These are phyloP conservation scores for Paraphaeosphaeria minitans DNA, from an alignment of 2,329 filamentous ascomycete genomes.

Conservation along the genomic window DNA sequence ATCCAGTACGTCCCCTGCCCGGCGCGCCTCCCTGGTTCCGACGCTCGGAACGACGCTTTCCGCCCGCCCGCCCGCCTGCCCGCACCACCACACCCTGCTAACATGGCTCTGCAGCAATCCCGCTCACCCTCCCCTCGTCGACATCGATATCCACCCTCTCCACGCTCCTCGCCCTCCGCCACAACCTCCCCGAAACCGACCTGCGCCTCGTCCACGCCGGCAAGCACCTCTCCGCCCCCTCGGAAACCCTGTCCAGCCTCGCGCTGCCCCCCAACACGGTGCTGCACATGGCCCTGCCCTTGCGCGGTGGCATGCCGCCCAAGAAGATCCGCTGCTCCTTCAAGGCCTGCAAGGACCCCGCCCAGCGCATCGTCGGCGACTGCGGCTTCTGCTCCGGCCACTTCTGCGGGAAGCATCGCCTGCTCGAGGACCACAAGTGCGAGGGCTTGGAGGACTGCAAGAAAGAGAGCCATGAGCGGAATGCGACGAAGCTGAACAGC, in stretches of 20 bases:
- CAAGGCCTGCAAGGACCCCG: conserved; percentile 85
- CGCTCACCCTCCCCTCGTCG: conserved; percentile 59
- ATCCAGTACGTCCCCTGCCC: conserved; percentile 54
- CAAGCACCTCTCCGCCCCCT: conserved; percentile 57
- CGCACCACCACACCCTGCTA: conserved; percentile 12
- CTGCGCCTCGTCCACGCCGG: conserved; percentile 64
- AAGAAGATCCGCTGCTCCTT: conserved; percentile 85
- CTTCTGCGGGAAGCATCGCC: conserved; percentile 92
- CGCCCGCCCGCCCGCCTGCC: conserved; percentile 14
- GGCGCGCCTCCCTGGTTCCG: conserved; percentile 20
- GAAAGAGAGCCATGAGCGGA: conserved; percentile 93
- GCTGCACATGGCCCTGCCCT: conserved; percentile 60
- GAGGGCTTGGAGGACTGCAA: conserved; percentile 94
- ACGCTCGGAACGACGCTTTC: conserved; percentile 17
- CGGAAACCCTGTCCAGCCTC: conserved; percentile 54
- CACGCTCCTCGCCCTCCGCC: conserved; percentile 63
- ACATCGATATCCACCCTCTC: conserved; percentile 62
- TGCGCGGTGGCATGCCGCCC: conserved; percentile 63
- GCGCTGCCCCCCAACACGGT: conserved; percentile 57
- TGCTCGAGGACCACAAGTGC: conserved; percentile 95
- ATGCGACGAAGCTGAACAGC: conserved; percentile 87
- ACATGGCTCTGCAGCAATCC: conserved; percentile 55
- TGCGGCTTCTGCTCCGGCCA: conserved; percentile 93
- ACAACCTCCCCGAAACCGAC: conserved; percentile 55
- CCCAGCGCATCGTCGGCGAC: conserved; percentile 93